Conservation (phyloP, 1,284 basidiomycete species). For the Sparassis latifolia region DNA sequence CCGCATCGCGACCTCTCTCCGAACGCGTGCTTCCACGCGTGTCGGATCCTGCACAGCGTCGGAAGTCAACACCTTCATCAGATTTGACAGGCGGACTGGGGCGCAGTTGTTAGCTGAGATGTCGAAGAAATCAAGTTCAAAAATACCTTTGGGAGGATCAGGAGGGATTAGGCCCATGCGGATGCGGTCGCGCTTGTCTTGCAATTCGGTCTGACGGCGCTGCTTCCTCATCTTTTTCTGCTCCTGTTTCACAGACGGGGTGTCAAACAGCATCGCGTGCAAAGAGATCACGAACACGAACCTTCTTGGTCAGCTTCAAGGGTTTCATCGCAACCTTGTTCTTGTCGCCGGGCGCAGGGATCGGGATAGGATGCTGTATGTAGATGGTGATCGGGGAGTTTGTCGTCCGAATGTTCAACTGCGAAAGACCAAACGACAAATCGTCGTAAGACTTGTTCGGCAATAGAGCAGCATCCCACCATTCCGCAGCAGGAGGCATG, state of each 20-base stretch:
- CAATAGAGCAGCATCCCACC: conserved; percentile 95
- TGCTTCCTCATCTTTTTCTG: conserved; percentile 96
- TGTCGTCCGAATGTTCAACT: conserved; percentile 54
- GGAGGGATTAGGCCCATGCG: conserved; percentile 95
- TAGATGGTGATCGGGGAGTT: conserved; percentile 86
- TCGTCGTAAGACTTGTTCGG: conserved; percentile 78
- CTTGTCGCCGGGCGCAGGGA: conserved; percentile 87
- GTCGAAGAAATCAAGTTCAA: neutral
- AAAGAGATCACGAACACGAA: conserved; percentile 13
- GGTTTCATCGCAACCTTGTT: conserved; percentile 72
- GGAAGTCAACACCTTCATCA: conserved; percentile 97
- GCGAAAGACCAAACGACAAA: conserved; percentile 47
- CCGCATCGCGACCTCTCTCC: conserved; percentile 88
- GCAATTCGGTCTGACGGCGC: conserved; percentile 80
- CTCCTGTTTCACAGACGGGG: conserved; percentile 44
- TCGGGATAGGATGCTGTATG: conserved; percentile 95
- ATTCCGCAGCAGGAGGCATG: conserved; percentile 86
- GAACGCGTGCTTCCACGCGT: conserved; percentile 91
- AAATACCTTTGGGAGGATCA: conserved; percentile 86
- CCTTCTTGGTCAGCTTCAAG: conserved; percentile 87
- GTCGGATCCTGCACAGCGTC: conserved; percentile 97
- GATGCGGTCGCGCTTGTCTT: conserved; percentile 93
- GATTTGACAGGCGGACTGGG: conserved; percentile 86
- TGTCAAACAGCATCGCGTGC: conserved; percentile 5
- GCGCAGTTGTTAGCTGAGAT: conserved; percentile 6